A percentile compares a stretch with the other conserved stretches of the same genome.
phyloP scores from a whole-genome alignment of 768 basidiomycete species.

The Termitomyces sp. region DNA sequence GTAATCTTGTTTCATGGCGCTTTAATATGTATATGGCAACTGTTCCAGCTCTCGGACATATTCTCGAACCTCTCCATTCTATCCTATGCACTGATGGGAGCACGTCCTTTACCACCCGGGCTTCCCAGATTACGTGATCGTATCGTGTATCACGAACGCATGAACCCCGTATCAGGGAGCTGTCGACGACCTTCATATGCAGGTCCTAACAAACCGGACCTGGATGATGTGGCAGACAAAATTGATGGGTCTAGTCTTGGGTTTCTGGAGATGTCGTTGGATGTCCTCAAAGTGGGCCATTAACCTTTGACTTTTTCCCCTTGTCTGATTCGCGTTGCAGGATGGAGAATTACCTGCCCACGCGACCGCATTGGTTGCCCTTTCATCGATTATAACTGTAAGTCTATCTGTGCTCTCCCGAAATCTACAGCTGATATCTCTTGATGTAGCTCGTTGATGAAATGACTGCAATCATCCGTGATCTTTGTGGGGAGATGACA shows the following conservation, averaged over 20 bases:
- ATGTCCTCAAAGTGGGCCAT: conserved; percentile 30
- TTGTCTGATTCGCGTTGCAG: conserved; percentile 17
- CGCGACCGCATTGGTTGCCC: conserved; percentile 38
- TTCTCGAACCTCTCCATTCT: conserved; percentile 38
- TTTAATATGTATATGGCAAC: neutral
- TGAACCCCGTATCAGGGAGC: conserved; percentile 11
- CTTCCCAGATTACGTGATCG: conserved; percentile 38
- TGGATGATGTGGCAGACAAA: conserved; percentile 25
- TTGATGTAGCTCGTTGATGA: conserved; percentile 34
- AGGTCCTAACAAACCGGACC: neutral
- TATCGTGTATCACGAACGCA: conserved; percentile 38
- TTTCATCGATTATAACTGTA: conserved; percentile 37
- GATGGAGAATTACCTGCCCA: conserved; percentile 41
- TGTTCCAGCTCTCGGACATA: conserved; percentile 35
- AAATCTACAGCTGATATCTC: neutral
- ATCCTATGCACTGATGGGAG: conserved; percentile 31
- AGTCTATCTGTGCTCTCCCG: conserved; percentile 4
- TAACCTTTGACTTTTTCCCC: neutral
- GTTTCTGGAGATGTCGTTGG: conserved; percentile 35
- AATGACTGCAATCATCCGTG: conserved; percentile 32
- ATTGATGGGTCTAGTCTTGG: conserved; percentile 40
- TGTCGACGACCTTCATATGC: conserved; percentile 5
- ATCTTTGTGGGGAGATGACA: conserved; percentile 37
- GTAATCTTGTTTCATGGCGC: neutral
- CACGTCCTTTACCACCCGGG: conserved; percentile 32